phyloP scores from a whole-genome alignment of 139 green algal species.

The Picochlorum costavermella region DNA sequence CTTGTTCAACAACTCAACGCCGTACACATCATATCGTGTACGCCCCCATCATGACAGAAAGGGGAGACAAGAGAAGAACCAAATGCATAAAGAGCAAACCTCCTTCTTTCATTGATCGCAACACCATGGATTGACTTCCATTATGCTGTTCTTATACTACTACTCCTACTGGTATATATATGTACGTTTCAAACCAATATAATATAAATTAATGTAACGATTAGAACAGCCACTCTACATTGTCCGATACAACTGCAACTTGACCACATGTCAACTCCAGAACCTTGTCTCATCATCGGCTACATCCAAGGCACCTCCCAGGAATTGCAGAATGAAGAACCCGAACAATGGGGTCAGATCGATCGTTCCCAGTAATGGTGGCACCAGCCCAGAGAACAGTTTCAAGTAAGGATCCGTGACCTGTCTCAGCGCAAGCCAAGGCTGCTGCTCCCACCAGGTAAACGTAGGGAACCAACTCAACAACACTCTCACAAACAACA shows the following conservation, averaged over 20 bases:
- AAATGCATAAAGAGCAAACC: no score
- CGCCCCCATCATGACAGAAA: no score
- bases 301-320: conserved; percentile 32
- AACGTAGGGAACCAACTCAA: conserved; percentile 94
- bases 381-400: conserved; percentile 88
- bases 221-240: background rate
- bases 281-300: conserved; percentile 23
- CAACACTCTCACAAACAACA: conserved; percentile 91
- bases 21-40: no score
- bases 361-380: conserved; percentile 87
- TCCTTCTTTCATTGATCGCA: no score
- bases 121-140: no score
- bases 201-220: no score
- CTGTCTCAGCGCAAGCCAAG: conserved; percentile 83
- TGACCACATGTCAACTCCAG: conserved; percentile 6
- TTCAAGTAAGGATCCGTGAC: conserved; percentile 97
- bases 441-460: conserved; percentile 82
- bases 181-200: no score
- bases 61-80: no score
- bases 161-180: no score
- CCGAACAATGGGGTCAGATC: conserved; percentile 95
- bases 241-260: background rate
- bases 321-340: conserved; percentile 91
- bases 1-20: background rate
- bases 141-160: no score